Evolutionary conservation across 169 alveolate species (phyloP).

Genomic region (Cryptosporidium ubiquitum): DNA sequence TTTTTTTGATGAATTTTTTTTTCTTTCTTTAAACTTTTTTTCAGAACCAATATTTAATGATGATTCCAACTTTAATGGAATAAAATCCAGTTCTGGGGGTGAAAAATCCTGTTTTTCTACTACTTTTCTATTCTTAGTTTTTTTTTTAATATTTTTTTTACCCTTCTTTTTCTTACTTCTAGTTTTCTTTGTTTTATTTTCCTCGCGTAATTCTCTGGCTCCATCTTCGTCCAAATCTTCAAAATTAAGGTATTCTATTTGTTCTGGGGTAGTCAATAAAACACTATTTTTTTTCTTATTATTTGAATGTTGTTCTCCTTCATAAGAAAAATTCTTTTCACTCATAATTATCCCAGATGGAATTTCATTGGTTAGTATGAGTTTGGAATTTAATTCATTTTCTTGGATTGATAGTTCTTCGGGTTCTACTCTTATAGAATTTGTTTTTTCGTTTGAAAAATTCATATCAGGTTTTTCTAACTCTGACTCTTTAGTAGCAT

Average conservation of each 20-base stretch:
- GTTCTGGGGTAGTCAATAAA: background rate
- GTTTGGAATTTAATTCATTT: slow-evolving; percentile 4
- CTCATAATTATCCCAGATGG: slow-evolving; percentile 7
- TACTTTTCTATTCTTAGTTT: background rate
- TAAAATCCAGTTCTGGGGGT: slow-evolving; percentile 1
- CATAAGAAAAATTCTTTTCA: slow-evolving; percentile 23
- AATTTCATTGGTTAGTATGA: slow-evolving; percentile 17
- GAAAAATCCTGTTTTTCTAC: background rate
- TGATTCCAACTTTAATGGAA: background rate
- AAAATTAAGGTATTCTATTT: background rate
- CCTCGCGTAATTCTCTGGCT: background rate
- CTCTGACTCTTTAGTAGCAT: background rate
- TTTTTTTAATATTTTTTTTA: background rate
- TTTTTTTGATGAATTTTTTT: background rate
- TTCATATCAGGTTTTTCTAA: background rate
- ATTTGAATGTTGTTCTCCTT: slow-evolving; percentile 36
- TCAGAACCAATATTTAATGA: background rate
- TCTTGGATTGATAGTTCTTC: slow-evolving; percentile 61
- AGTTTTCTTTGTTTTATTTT: background rate
- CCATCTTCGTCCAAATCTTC: slow-evolving; percentile 11
- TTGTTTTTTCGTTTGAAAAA: background rate
- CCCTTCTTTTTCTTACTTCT: background rate
- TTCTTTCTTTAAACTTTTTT: background rate
- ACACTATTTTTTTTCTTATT: background rate
- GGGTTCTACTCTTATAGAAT: background rate